These are phyloP conservation scores for Nannochloris sp. DNA, from an alignment of 139 green algal species.

Conservation along the genomic window DNA sequence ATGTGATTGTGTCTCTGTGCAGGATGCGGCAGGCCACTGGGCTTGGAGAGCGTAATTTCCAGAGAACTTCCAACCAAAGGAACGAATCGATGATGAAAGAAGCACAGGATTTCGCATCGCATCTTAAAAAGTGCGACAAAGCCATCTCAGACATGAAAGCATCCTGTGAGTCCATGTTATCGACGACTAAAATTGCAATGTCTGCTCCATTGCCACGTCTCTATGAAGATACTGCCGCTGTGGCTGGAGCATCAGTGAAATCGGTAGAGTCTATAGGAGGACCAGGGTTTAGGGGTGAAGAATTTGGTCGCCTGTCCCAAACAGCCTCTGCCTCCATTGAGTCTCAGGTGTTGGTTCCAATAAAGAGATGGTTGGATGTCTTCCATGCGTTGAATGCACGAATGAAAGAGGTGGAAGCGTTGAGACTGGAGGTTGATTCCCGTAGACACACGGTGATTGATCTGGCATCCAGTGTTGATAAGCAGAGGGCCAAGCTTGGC, in stretches of 20 bases:
- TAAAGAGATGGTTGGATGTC: conserved; percentile 14
- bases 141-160: conserved; percentile 11
- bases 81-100: conserved; percentile 9
- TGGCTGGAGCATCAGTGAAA: background rate
- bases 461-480: conserved; percentile 7
- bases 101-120: conserved; percentile 4
- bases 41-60: conserved; percentile 1
- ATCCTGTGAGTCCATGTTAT: conserved; percentile 7
- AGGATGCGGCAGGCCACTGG: conserved; percentile 6
- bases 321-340: background rate
- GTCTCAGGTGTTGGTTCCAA: conserved; percentile 12
- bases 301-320: background rate
- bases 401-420: conserved; percentile 7
- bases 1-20: background rate
- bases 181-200: conserved; percentile 5
- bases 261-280: conserved; percentile 9
- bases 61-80: conserved; percentile 4
- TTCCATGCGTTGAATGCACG: conserved; percentile 1
- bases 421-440: conserved; percentile 9
- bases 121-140: conserved; percentile 8
- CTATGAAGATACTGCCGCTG: conserved; percentile 13
- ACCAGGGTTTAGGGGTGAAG: background rate
- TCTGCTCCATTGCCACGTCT: conserved; percentile 3
- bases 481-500: conserved; percentile 13
- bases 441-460: conserved; percentile 3